phyloP scores from a whole-genome alignment of 805 yeast species.

The Cyberlindnera subsufficiens region DNA sequence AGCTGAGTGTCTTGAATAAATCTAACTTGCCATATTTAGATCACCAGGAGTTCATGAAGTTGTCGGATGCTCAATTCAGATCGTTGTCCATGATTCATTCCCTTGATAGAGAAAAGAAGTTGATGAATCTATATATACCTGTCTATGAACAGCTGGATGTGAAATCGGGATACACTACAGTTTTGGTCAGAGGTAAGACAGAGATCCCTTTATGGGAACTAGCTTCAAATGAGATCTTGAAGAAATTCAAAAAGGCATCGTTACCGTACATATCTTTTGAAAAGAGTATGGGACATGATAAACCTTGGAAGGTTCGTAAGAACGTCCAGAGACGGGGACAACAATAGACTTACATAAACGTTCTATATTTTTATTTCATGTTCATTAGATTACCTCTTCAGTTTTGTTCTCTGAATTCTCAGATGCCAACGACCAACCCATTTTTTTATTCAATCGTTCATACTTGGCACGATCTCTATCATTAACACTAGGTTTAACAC shows the following conservation, averaged over 20 bases:
- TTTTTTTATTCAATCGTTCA: slow-evolving; percentile 61
- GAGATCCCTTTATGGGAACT: slow-evolving; percentile 60
- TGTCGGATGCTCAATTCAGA: slow-evolving; percentile 26
- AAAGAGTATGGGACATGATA: slow-evolving; percentile 39
- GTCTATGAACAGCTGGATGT: slow-evolving; percentile 7
- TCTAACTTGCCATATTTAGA: slow-evolving; percentile 9
- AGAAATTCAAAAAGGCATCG: slow-evolving; percentile 13
- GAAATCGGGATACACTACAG: background rate
- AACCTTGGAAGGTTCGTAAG: slow-evolving; percentile 52
- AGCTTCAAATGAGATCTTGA: slow-evolving; percentile 18
- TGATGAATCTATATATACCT: slow-evolving; percentile 57
- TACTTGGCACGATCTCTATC: slow-evolving; percentile 78
- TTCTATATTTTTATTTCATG: background rate
- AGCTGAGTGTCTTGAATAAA: background rate
- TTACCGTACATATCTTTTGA: slow-evolving; percentile 42
- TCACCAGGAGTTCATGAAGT: slow-evolving; percentile 4
- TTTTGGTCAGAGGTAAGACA: slow-evolving; percentile 57
- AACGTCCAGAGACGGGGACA: slow-evolving; percentile 46
- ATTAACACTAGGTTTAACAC: slow-evolving; percentile 85
- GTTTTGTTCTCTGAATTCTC: slow-evolving; percentile 14
- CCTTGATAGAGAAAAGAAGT: slow-evolving; percentile 32
- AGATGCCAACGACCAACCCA: slow-evolving; percentile 62
- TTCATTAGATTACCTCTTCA: slow-evolving; percentile 2
- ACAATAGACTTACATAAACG: slow-evolving; percentile 2
- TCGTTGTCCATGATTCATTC: slow-evolving; percentile 68